These are phyloP conservation scores for Leccinum variicolor DNA, from an alignment of 768 basidiomycete genomes.

Conservation along the genomic window DNA sequence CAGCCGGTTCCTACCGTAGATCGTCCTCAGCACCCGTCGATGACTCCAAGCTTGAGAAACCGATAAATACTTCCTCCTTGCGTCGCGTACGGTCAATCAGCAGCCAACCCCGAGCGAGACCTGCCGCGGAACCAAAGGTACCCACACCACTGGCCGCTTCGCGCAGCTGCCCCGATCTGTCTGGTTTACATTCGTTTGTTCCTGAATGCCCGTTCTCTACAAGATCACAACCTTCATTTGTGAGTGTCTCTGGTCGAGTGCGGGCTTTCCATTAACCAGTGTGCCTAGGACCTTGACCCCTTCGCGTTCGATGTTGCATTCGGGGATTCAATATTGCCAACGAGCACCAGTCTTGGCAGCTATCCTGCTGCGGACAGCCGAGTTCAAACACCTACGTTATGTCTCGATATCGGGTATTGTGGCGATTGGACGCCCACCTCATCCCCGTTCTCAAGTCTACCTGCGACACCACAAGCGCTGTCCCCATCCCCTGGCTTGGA, in stretches of 20 bases:
- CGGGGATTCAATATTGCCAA: slow-evolving; percentile 27
- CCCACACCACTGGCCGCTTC: slow-evolving; percentile 10
- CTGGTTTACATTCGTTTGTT: slow-evolving; percentile 33
- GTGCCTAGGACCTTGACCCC: slow-evolving; percentile 26
- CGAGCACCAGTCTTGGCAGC: slow-evolving; percentile 11
- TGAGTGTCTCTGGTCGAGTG: slow-evolving; percentile 32
- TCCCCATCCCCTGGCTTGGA: slow-evolving; percentile 30
- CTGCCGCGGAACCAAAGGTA: background rate
- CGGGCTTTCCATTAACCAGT: background rate
- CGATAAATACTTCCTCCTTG: slow-evolving; percentile 20
- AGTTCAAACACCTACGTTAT: slow-evolving; percentile 32
- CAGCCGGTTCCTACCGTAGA: slow-evolving; percentile 64
- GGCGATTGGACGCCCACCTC: slow-evolving; percentile 41
- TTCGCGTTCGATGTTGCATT: slow-evolving; percentile 29
- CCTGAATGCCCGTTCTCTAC: slow-evolving; percentile 24
- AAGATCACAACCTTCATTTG: slow-evolving; percentile 48
- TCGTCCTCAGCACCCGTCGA: slow-evolving; percentile 61
- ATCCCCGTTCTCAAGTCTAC: slow-evolving; percentile 43
- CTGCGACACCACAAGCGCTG: slow-evolving; percentile 39
- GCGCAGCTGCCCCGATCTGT: slow-evolving; percentile 30
- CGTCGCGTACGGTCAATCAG: slow-evolving; percentile 24
- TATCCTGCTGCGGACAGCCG: slow-evolving; percentile 24
- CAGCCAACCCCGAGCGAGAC: slow-evolving; percentile 17
- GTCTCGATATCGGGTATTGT: slow-evolving; percentile 39
- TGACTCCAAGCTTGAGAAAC: slow-evolving; percentile 35